These are phyloP conservation scores for Colletotrichum cordylinicola DNA, from an alignment of 2,329 filamentous ascomycete species.

Conservation along the genomic window DNA sequence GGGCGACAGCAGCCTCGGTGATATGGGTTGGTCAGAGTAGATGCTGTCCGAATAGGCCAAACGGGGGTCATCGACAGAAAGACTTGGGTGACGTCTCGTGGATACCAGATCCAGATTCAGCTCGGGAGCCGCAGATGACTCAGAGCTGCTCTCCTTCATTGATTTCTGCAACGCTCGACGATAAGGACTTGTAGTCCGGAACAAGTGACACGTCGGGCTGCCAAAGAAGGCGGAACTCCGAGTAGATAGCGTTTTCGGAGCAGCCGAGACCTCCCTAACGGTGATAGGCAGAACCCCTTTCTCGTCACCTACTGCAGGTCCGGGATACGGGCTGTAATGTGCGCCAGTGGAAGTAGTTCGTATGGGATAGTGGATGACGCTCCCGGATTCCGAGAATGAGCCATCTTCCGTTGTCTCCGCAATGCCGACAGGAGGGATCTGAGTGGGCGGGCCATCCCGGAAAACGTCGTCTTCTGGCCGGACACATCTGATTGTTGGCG, in stretches of 20 bases:
- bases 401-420: background rate
- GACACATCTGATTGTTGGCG: slow-evolving; percentile 36
- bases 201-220: slow-evolving; percentile 56
- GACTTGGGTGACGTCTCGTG: slow-evolving; percentile 42
- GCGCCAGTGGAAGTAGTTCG: background rate
- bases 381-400: background rate
- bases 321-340: background rate
- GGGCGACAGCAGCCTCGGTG: background rate
- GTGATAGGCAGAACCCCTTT: background rate
- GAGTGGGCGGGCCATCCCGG: slow-evolving; percentile 14
- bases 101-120: slow-evolving; percentile 40
- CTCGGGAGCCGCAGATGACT: slow-evolving; percentile 24
- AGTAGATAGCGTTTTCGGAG: slow-evolving; percentile 38
- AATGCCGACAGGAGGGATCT: background rate
- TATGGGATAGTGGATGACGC: background rate
- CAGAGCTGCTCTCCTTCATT: slow-evolving; percentile 38
- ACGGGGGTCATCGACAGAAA: slow-evolving; percentile 43
- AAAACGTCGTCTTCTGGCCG: slow-evolving; percentile 38
- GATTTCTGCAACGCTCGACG: slow-evolving; percentile 55
- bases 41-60: slow-evolving; percentile 52
- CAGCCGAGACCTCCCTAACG: slow-evolving; percentile 18
- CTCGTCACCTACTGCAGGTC: background rate
- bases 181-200: slow-evolving; percentile 62
- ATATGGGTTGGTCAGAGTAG: slow-evolving; percentile 43
- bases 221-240: slow-evolving; percentile 57